Base-by-base conservation (phyloP, 345 rosid genomes). In the Nasturtium officinale region DNA sequence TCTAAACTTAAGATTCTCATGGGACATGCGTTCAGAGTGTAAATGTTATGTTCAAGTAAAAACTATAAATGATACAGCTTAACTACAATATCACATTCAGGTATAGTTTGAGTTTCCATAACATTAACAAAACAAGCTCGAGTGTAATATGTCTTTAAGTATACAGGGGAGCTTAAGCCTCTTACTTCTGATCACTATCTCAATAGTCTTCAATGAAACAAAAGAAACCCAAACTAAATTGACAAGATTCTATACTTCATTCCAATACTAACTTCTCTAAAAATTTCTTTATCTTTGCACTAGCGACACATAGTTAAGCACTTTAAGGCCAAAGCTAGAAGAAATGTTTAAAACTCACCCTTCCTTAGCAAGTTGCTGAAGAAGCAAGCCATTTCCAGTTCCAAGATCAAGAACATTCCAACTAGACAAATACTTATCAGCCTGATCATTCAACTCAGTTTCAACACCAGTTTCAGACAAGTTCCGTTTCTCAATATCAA, bases 391-490 rank as follows among this genome's bases (percentile, higher is more conserved):
- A 78, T 95, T 95, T 68, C 97, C 97, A 17, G 97, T 95, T 77
- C 99, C 99, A 76, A 95, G 76, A 69, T 95, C 99, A 75, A 95
- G 99, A 52, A 91, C 93, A 82, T 84, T 89, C 99, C 99, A 91
- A 73, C 65, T 38, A 77, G 88, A 80, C 85, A 91, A 80, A 79
- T 78, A 81, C 71, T 88, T 85, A 48, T 82, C 84, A 70, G 28
- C 82, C 57, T 82, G 85, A 69, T 84, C 88, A 81, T 76, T 77
- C 45, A 74, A 67, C 55, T 85, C 86, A n/a, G 79, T 6, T 5
- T 46, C 21, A n/a, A 60, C 68, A 67, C 32, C 65, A 8, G 37
- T 65, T 3, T 59, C 65, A 18, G 84, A 82, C 74, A 74, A 47
- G 59, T 59, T 82, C 50, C 85, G 87, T 43, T 69, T 83, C 54